phyloP scores from a whole-genome alignment of 305 asterid genomes.

The Ruellia speciosa region DNA sequence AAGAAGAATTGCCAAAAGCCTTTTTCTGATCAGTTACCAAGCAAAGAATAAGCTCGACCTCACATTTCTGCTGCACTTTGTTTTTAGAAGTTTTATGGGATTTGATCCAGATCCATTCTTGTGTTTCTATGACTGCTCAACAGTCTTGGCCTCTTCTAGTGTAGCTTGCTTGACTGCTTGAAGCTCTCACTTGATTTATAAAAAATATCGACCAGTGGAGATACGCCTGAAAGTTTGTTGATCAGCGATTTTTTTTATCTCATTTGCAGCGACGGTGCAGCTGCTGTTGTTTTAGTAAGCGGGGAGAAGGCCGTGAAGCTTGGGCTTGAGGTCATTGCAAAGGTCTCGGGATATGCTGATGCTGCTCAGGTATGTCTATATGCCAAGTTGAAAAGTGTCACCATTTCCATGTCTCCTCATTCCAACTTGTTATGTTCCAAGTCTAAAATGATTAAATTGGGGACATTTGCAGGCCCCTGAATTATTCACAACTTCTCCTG shows the following conservation, averaged over 20 bases:
- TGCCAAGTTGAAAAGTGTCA: background rate
- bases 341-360: slow-evolving; percentile 87
- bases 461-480: slow-evolving; percentile 69
- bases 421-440: slow-evolving; percentile 16
- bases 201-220: slow-evolving; percentile 1
- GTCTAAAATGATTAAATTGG: slow-evolving; percentile 21
- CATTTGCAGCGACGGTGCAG: slow-evolving; percentile 85
- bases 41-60: too few relatives aligned
- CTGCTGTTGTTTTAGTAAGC: slow-evolving; percentile 89
- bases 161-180: slow-evolving; percentile 9
- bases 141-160: slow-evolving; percentile 7
- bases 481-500: slow-evolving; percentile 84
- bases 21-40: too few relatives aligned
- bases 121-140: background rate
- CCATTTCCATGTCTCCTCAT: background rate
- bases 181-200: slow-evolving; percentile 1
- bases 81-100: background rate
- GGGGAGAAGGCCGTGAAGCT: slow-evolving; percentile 76
- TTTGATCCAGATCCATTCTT: background rate
- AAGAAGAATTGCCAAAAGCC: too few relatives aligned
- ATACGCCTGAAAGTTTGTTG: slow-evolving; percentile 10
- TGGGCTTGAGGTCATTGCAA: slow-evolving; percentile 74
- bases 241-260: slow-evolving; percentile 18
- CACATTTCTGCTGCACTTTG: background rate
- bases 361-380: slow-evolving; percentile 73